Conservation (phyloP, 78 protist genomes). For the Polysphondylium violaceum region DNA sequence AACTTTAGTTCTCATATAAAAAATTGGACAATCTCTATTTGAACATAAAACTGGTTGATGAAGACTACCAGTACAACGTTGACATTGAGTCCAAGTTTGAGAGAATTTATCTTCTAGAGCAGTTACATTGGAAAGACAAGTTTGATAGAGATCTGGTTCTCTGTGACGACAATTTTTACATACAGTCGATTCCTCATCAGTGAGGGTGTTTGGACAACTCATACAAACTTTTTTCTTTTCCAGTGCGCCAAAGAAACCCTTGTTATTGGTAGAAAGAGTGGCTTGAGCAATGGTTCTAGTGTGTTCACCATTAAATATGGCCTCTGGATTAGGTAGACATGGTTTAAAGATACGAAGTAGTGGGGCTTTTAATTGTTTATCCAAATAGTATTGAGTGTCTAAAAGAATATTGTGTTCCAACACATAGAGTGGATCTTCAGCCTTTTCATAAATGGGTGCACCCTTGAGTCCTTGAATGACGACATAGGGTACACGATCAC, state of each 20-base stretch:
- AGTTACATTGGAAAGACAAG: slow-evolving; percentile 29
- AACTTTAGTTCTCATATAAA: slow-evolving; percentile 98
- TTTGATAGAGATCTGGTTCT: slow-evolving; percentile 84
- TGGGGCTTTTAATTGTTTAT: slow-evolving; percentile 97
- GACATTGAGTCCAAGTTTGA: slow-evolving; percentile 99
- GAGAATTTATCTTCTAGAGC: slow-evolving; percentile 86
- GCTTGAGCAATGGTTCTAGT: slow-evolving; percentile 90
- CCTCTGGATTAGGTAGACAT: slow-evolving; percentile 80
- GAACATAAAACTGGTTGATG: slow-evolving; percentile 80
- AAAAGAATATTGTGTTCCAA: slow-evolving; percentile 97
- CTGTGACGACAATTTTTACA: slow-evolving; percentile 81
- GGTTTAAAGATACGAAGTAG: slow-evolving; percentile 96
- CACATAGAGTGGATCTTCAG: slow-evolving; percentile 99
- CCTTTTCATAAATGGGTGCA: slow-evolving; percentile 96
- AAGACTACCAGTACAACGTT: slow-evolving; percentile 90
- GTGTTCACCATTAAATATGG: slow-evolving; percentile 95
- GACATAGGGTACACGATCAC: slow-evolving; percentile 99
- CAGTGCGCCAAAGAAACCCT: slow-evolving; percentile 29
- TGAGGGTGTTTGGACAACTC: slow-evolving; percentile 60
- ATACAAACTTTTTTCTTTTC: slow-evolving; percentile 62
- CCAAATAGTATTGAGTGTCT: slow-evolving; percentile 97
- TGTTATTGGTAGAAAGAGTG: slow-evolving; percentile 5
- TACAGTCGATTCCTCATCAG: slow-evolving; percentile 26
- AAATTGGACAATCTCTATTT: slow-evolving; percentile 98
- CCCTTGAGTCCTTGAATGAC: slow-evolving; percentile 92